These are phyloP conservation scores for Nidularia sp. DNA, from an alignment of 768 basidiomycete genomes.

Conservation along the genomic window DNA sequence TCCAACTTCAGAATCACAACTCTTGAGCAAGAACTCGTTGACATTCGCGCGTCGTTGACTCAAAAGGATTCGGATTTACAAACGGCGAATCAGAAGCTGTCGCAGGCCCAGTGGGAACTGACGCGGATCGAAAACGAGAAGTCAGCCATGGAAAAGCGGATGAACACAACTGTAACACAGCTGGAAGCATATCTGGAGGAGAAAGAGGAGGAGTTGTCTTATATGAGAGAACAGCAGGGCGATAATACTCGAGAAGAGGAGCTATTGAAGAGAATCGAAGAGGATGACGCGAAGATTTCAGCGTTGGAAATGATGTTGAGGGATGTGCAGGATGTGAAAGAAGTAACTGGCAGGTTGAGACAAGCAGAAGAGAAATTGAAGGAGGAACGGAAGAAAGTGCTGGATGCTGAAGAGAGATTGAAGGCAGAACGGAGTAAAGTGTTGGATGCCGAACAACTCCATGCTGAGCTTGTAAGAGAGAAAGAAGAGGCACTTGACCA, in stretches of 20 bases:
- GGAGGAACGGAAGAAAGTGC: conserved; percentile 34
- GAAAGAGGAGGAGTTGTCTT: conserved; percentile 56
- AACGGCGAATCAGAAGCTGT: conserved; percentile 40
- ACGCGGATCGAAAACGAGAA: conserved; percentile 57
- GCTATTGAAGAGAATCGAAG: conserved; percentile 62
- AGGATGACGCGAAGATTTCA: conserved; percentile 64
- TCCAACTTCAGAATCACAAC: conserved; percentile 21
- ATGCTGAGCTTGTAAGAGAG: too few relatives aligned
- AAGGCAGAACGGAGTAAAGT: too few relatives aligned
- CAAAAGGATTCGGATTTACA: conserved; percentile 43
- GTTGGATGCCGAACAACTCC: too few relatives aligned
- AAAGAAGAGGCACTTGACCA: too few relatives aligned
- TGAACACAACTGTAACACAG: conserved; percentile 38
- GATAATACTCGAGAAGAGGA: conserved; percentile 53
- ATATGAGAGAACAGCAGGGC: conserved; percentile 34
- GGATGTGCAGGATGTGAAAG: conserved; percentile 31
- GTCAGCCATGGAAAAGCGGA: conserved; percentile 45
- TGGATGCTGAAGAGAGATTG: conserved; percentile 12
- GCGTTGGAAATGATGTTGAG: conserved; percentile 48
- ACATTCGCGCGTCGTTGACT: conserved; percentile 35
- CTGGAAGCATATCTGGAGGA: conserved; percentile 42
- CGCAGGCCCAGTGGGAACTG: conserved; percentile 42
- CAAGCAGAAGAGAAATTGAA: conserved; percentile 33
- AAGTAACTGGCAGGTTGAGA: conserved; percentile 35
- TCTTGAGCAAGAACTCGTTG: conserved; percentile 56